Percentiles rank a stretch among this genome's conserved stretches.
Evolutionary conservation across 805 yeast genomes (phyloP).

Genomic region (Blastobotrys muscicola): DNA sequence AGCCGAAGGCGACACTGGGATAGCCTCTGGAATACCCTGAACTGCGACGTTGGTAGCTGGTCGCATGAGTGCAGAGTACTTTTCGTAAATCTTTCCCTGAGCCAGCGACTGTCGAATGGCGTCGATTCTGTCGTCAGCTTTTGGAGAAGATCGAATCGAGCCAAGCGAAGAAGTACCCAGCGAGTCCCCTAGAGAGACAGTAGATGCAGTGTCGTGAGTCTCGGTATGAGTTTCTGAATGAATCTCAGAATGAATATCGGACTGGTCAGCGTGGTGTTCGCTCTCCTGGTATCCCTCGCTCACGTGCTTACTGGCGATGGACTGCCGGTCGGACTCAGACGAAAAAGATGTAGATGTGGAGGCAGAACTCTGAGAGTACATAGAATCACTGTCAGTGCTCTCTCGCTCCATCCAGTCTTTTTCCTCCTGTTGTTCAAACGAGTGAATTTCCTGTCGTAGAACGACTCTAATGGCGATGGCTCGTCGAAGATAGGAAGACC

Average conservation of each 20-base stretch:
- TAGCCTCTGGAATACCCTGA: no score
- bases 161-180: no score
- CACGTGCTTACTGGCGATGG: no score
- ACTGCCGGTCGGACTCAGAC: no score
- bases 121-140: neutral
- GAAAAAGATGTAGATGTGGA: no score
- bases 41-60: neutral
- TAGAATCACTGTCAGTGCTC: no score
- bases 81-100: slow-evolving; percentile 1
- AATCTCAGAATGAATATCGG: neutral
- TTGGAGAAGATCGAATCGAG: neutral
- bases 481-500: slow-evolving; percentile 24
- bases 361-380: no score
- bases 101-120: slow-evolving; percentile 1
- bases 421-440: slow-evolving; percentile 16
- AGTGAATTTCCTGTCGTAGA: slow-evolving; percentile 17
- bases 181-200: neutral
- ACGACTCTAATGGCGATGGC: slow-evolving; percentile 26
- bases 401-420: slow-evolving; percentile 7
- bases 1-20: neutral
- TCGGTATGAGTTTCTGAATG: neutral
- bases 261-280: neutral
- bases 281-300: neutral
- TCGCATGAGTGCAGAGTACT: neutral
- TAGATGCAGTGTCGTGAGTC: neutral